Evolutionary conservation across 352 stramenopile species (phyloP), one percentile per base, ranked within the genome.

Genomic region (Pythium monospermum): DNA sequence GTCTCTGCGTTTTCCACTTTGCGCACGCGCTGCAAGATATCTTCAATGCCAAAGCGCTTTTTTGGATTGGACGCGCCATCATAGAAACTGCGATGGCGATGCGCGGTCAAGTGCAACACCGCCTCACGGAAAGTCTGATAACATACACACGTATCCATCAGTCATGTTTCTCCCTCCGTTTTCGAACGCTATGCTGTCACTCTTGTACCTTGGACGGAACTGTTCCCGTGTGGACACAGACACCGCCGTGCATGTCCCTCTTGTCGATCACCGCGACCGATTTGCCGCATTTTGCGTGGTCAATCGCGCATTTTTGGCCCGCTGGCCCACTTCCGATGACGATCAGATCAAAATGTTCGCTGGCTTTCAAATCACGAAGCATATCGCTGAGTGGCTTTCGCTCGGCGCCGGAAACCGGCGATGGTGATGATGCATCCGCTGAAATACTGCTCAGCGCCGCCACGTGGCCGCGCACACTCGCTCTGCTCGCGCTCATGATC

Each of bases 101-200:
- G 95, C n/a, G 84, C 87, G 7, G 85, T 93, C 23, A 96, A 70
- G 49, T 96, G 85, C 26, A 96, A 61, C 51, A 96, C 82, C 19
- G 87, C 86, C 62, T 96, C 87, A 19, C 87, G 84, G 64, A 96
- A 96, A 6, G 87, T 96, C 64, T n/a, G n/a, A n/a, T n/a, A n/a
- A n/a, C n/a, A n/a, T n/a, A n/a, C n/a, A n/a, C n/a, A n/a, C n/a
- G n/a, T n/a, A n/a, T n/a, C n/a, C n/a, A n/a, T n/a, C n/a, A n/a
- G n/a, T n/a, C n/a, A n/a, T n/a, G n/a, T n/a, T n/a, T n/a, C n/a
- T n/a, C n/a, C n/a, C n/a, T n/a, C n/a, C n/a, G n/a, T n/a, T n/a
- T n/a, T n/a, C n/a, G n/a, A n/a, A n/a, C n/a, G n/a, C n/a, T n/a
- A n/a, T n/a, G n/a, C n/a, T n/a, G n/a, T n/a, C n/a, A n/a, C n/a